Conservation (phyloP, 768 basidiomycete species). For the Termitomyces sp. region DNA sequence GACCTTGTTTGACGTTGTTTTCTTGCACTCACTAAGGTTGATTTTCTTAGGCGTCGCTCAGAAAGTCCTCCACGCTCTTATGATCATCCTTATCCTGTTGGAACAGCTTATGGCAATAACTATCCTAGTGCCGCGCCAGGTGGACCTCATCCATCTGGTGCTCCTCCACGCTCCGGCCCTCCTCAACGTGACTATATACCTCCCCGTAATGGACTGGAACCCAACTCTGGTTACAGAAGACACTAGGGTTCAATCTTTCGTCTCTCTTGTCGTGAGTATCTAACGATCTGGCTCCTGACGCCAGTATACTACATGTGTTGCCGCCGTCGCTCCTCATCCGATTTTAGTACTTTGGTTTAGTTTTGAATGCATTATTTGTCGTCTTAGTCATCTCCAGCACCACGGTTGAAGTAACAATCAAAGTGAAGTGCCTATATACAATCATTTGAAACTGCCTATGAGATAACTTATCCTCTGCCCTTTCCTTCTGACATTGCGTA, state of each 20-base stretch:
- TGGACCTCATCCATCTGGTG: slow-evolving; percentile 31
- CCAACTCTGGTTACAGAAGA: slow-evolving; percentile 34
- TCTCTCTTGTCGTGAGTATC: slow-evolving; percentile 8
- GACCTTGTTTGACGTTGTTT: slow-evolving; percentile 8
- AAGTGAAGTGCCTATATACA: neutral
- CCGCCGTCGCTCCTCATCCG: neutral
- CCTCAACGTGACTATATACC: slow-evolving; percentile 43
- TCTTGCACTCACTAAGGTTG: neutral
- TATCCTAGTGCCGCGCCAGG: slow-evolving; percentile 38
- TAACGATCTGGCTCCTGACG: slow-evolving; percentile 9
- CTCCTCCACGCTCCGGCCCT: slow-evolving; percentile 16
- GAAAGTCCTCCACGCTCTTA: slow-evolving; percentile 60
- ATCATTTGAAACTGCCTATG: neutral
- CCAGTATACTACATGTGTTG: slow-evolving; percentile 10
- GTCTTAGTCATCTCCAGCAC: neutral
- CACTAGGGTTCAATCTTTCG: slow-evolving; percentile 21
- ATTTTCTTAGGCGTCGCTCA: slow-evolving; percentile 55
- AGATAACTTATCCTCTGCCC: neutral
- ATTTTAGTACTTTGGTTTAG: slow-evolving; percentile 6
- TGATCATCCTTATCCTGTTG: slow-evolving; percentile 42
- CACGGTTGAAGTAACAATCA: neutral
- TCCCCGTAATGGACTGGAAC: slow-evolving; percentile 36
- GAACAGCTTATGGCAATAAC: slow-evolving; percentile 40
- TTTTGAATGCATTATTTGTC: slow-evolving; percentile 3
- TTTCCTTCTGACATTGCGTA: slow-evolving; percentile 35